A percentile compares a stretch with the other conserved stretches of the same genome.
Conservation (phyloP, 495 filamentous ascomycete genomes). For the Penicillium paxilli region DNA sequence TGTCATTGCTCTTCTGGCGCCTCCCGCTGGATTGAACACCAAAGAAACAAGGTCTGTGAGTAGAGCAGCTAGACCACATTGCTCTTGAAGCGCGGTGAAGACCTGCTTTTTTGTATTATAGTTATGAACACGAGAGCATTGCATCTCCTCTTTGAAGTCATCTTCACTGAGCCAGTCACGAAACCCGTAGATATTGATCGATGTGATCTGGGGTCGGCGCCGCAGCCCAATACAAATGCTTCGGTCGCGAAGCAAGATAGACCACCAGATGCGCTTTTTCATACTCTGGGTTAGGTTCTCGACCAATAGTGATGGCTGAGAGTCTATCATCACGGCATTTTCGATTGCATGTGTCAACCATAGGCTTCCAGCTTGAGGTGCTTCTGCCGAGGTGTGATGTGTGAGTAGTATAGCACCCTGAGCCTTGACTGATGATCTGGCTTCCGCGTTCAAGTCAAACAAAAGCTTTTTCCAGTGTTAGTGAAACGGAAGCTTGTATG, state of each 20-base stretch:
- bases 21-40: constrained; percentile 35
- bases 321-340: constrained; percentile 45
- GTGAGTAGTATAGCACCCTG: constrained; percentile 49
- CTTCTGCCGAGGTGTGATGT: constrained; percentile 32
- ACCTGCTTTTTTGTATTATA: constrained; percentile 40
- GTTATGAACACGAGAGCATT: constrained; percentile 41
- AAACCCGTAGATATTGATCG: constrained; percentile 34
- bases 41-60: constrained; percentile 46
- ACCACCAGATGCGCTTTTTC: constrained; percentile 52
- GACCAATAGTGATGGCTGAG: constrained; percentile 19
- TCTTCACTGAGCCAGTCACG: constrained; percentile 31
- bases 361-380: constrained; percentile 43
- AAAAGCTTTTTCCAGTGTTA: constrained; percentile 14
- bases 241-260: constrained; percentile 50
- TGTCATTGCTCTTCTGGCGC: constrained; percentile 6
- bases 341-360: constrained; percentile 50
- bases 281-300: constrained; percentile 21
- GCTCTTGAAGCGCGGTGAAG: constrained; percentile 43
- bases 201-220: constrained; percentile 46
- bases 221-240: constrained; percentile 49
- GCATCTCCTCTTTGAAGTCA: constrained; percentile 47
- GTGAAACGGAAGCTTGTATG: no score
- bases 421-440: constrained; percentile 29
- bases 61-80: constrained; percentile 45
- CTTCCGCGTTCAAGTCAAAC: constrained; percentile 31